These are phyloP conservation scores for Solanum dulcamara DNA, from an alignment of 257 asterid species.

Conservation along the genomic window DNA sequence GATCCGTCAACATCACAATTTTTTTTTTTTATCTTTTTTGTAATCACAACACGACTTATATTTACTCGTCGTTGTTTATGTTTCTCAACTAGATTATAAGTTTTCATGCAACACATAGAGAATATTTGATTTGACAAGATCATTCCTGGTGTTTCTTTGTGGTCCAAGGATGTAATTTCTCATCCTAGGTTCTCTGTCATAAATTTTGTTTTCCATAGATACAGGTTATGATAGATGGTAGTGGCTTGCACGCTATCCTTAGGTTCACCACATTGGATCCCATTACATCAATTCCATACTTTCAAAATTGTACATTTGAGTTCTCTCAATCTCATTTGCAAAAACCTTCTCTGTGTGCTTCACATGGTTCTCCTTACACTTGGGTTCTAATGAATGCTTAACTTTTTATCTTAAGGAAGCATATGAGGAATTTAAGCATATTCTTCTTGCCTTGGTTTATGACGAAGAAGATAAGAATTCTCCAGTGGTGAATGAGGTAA, in stretches of 20 bases:
- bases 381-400: slow-evolving; percentile 12
- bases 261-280: not conserved
- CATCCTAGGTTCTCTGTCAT: not conserved
- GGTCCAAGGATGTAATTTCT: not conserved
- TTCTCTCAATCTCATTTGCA: not conserved
- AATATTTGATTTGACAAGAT: not conserved
- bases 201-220: not conserved
- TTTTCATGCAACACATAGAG: not conserved
- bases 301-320: not conserved
- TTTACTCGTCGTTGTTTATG: not conserved
- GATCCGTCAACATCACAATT: not conserved
- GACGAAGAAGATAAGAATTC: slow-evolving; percentile 79
- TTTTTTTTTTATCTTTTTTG: not conserved
- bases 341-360: not conserved
- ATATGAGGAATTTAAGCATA: slow-evolving; percentile 91
- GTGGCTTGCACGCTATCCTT: not conserved
- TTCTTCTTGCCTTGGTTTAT: slow-evolving; percentile 79
- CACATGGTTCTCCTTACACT: not conserved
- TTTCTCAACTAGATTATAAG: not conserved
- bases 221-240: not conserved
- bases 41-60: not conserved
- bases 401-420: slow-evolving; percentile 68
- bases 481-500: slow-evolving; percentile 91
- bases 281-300: not conserved
- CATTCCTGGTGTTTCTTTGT: not conserved